phyloP scores from a whole-genome alignment of 1,284 basidiomycete species.

The Entoloma clypeatum region DNA sequence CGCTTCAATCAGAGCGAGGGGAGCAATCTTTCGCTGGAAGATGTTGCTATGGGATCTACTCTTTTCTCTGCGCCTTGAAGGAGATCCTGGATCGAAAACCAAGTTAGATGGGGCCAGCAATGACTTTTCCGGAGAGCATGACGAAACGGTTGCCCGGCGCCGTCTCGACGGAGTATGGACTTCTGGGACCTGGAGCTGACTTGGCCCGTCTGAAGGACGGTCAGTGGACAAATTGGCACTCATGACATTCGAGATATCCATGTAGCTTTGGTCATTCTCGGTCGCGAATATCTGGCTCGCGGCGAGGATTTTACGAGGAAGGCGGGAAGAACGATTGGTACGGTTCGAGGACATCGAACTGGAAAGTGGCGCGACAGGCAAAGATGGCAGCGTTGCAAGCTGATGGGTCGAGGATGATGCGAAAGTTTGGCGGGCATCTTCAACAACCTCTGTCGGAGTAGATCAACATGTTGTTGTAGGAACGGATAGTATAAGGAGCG shows the following conservation, averaged over 20 bases:
- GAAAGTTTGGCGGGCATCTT: constrained; percentile 70
- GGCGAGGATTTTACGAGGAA: constrained; percentile 58
- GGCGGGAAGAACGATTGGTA: constrained; percentile 44
- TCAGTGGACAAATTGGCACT: constrained; percentile 15
- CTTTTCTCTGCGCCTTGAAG: constrained; percentile 64
- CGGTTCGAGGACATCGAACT: constrained; percentile 43
- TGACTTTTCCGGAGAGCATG: constrained; percentile 48
- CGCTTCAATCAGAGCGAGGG: constrained; percentile 56
- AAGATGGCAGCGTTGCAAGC: constrained; percentile 46
- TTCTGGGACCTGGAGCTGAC: constrained; percentile 29
- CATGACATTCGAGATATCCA: constrained; percentile 21
- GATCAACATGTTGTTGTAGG: background rate
- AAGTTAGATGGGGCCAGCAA: constrained; percentile 22
- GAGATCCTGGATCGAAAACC: constrained; percentile 41
- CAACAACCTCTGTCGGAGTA: constrained; percentile 58
- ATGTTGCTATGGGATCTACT: constrained; percentile 61
- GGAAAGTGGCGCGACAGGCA: constrained; percentile 57
- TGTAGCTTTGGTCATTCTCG: constrained; percentile 33
- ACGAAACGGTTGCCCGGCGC: constrained; percentile 64
- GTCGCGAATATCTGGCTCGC: constrained; percentile 66
- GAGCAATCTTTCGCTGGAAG: constrained; percentile 58
- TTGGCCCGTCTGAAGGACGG: constrained; percentile 15
- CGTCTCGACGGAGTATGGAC: constrained; percentile 48
- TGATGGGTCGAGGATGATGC: constrained; percentile 42
- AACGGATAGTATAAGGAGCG: constrained; percentile 22